A percentile compares a stretch with the other conserved stretches of the same genome.
These are phyloP conservation scores for Pseudogymnoascus sp. DNA, from an alignment of 2,329 filamentous ascomycete species.

Conservation along the genomic window DNA sequence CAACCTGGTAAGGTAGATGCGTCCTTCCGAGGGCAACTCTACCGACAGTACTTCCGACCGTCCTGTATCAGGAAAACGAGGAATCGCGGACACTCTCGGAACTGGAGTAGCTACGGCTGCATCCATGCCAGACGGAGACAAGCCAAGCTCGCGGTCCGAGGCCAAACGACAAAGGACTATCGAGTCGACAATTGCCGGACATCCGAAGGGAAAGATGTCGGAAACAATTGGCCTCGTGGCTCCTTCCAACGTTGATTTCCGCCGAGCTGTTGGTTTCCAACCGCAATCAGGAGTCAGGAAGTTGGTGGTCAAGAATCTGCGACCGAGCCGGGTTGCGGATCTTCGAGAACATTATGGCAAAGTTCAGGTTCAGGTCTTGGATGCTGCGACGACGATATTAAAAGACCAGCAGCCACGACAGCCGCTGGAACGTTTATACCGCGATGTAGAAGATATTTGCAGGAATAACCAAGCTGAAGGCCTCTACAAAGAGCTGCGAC, in stretches of 20 bases:
- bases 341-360: conserved; percentile 71
- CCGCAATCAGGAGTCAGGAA: conserved; percentile 72
- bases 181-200: not conserved
- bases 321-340: conserved; percentile 49
- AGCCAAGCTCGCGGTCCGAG: conserved; percentile 6
- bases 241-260: not conserved
- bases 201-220: conserved; percentile 1
- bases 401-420: conserved; percentile 50
- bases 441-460: conserved; percentile 86
- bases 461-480: conserved; percentile 63
- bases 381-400: conserved; percentile 68
- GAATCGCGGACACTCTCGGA: conserved; percentile 3
- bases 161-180: conserved; percentile 8
- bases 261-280: conserved; percentile 43
- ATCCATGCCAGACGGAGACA: conserved; percentile 15
- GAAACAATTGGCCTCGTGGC: not conserved
- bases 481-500: conserved; percentile 54
- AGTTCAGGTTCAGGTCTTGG: conserved; percentile 65
- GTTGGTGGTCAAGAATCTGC: conserved; percentile 89
- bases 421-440: conserved; percentile 84
- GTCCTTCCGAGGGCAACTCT: conserved; percentile 20
- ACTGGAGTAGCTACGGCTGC: not conserved
- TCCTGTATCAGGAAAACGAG: conserved; percentile 20
- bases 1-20: conserved; percentile 24
- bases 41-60: conserved; percentile 16